These are phyloP conservation scores for Komagataella populi DNA, from an alignment of 805 yeast species.

Conservation along the genomic window DNA sequence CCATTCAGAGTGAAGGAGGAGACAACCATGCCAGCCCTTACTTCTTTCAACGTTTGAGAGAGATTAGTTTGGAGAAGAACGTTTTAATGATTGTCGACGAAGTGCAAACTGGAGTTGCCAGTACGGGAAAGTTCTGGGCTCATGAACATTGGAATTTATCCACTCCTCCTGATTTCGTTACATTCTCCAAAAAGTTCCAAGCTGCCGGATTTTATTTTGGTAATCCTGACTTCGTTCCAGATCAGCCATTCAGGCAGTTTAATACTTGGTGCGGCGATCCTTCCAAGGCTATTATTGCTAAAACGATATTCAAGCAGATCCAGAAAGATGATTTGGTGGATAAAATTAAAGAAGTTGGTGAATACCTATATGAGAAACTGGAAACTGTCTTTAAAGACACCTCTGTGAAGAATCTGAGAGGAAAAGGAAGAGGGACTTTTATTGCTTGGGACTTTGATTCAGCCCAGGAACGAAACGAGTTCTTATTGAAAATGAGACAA, in stretches of 20 bases:
- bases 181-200: conserved; percentile 83
- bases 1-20: conserved; percentile 87
- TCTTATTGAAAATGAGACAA: conserved; percentile 43
- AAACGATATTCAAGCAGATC: conserved; percentile 58
- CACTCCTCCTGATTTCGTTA: conserved; percentile 72
- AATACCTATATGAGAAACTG: conserved; percentile 46
- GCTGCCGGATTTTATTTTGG: conserved; percentile 80
- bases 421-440: conserved; percentile 63
- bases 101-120: conserved; percentile 86
- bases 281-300: conserved; percentile 62
- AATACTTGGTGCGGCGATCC: conserved; percentile 95
- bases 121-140: conserved; percentile 79
- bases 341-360: conserved; percentile 49
- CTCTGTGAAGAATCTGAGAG: conserved; percentile 45
- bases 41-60: conserved; percentile 77
- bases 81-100: conserved; percentile 71
- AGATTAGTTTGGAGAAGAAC: conserved; percentile 55
- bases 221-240: conserved; percentile 60
- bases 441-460: conserved; percentile 66
- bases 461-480: conserved; percentile 42
- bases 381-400: conserved; percentile 43
- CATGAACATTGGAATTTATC: conserved; percentile 73
- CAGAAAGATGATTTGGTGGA: conserved; percentile 43
- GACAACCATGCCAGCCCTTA: conserved; percentile 72
- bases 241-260: conserved; percentile 76